Conservation (phyloP, 805 yeast species). For the Ascoidea asiatica region DNA sequence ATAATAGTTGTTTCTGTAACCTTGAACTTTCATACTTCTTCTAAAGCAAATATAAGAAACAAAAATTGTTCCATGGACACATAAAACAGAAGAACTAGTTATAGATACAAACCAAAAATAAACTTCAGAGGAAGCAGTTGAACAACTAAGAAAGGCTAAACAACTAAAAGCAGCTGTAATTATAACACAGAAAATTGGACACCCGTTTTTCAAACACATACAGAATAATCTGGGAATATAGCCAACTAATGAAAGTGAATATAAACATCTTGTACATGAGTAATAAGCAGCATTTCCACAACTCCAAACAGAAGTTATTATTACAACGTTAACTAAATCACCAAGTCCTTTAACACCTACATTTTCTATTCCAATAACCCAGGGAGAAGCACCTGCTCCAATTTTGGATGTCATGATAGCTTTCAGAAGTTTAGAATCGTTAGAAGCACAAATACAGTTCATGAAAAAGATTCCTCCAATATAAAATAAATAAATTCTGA, state of each 20-base stretch:
- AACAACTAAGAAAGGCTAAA: slow-evolving; percentile 44
- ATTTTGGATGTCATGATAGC: slow-evolving; percentile 48
- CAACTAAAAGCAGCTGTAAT: slow-evolving; percentile 49
- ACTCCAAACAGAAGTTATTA: slow-evolving; percentile 63
- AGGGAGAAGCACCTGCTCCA: slow-evolving; percentile 73
- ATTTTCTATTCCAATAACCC: slow-evolving; percentile 69
- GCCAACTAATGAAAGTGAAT: slow-evolving; percentile 59
- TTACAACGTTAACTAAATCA: slow-evolving; percentile 63
- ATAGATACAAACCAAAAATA: slow-evolving; percentile 65
- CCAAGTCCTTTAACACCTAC: slow-evolving; percentile 57
- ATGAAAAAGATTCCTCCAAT: slow-evolving; percentile 66
- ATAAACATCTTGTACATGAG: slow-evolving; percentile 55
- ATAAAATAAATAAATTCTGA: slow-evolving; percentile 53
- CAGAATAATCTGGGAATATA: slow-evolving; percentile 59
- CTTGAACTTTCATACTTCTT: slow-evolving; percentile 45
- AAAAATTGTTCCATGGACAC: slow-evolving; percentile 58
- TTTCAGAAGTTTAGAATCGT: slow-evolving; percentile 44
- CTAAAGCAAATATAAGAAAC: slow-evolving; percentile 59
- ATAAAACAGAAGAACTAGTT: slow-evolving; percentile 62
- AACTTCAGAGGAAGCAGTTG: slow-evolving; percentile 33
- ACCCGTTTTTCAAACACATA: slow-evolving; percentile 51
- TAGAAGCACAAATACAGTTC: slow-evolving; percentile 61
- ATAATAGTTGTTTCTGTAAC: slow-evolving; percentile 11
- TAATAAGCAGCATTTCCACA: slow-evolving; percentile 77
- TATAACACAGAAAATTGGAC: slow-evolving; percentile 43